Conservation (phyloP, 176 grass and related monocot species). For the Thalia dealbata region DNA sequence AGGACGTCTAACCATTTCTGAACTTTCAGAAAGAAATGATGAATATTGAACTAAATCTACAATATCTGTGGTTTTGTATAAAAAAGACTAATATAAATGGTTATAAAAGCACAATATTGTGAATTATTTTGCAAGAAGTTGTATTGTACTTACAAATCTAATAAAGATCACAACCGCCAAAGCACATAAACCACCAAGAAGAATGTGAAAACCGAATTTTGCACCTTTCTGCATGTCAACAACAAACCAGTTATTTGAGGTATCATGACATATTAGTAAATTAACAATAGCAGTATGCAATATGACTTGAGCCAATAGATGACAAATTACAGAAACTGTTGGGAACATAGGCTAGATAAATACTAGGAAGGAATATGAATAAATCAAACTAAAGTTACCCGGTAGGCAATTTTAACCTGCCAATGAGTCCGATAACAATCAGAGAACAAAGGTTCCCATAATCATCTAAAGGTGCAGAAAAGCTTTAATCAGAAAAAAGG, state of each 20-base stretch:
- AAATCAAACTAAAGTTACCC: background rate
- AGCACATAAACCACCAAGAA: conserved; percentile 66
- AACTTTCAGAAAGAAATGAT: background rate
- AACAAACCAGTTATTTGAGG: conserved; percentile 18
- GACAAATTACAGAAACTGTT: too few relatives aligned
- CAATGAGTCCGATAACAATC: background rate
- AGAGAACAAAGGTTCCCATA: background rate
- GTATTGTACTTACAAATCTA: conserved; percentile 72
- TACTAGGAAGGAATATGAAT: background rate
- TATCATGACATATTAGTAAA: background rate
- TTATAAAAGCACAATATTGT: background rate
- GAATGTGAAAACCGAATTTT: conserved; percentile 53
- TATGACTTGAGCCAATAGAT: background rate
- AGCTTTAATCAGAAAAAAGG: too few relatives aligned
- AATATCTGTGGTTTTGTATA: background rate
- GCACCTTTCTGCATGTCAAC: conserved; percentile 64
- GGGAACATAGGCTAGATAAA: too few relatives aligned
- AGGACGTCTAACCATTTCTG: background rate
- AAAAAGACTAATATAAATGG: background rate
- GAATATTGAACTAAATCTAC: background rate
- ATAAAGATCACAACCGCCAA: conserved; percentile 71
- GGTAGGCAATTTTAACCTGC: background rate
- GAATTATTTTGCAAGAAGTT: conserved; percentile 4
- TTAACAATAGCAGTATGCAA: background rate
- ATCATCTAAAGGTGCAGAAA: conserved; percentile 1